These are phyloP conservation scores for Sporothrix pseudoabietina DNA, from an alignment of 2,329 filamentous ascomycete genomes.

Conservation along the genomic window DNA sequence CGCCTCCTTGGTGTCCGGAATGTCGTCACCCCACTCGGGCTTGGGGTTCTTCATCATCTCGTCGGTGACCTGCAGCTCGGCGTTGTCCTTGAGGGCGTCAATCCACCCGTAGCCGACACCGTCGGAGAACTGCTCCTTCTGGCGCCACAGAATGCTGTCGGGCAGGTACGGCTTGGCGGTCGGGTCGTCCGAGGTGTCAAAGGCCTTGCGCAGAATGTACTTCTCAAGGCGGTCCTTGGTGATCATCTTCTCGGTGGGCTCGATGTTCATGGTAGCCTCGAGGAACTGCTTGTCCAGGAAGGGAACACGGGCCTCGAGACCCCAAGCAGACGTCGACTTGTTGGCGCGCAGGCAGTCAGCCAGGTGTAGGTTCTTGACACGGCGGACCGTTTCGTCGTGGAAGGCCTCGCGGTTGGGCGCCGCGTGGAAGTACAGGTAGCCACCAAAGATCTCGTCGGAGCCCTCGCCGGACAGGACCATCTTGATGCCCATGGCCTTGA, in stretches of 20 bases:
- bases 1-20: slow-evolving; percentile 96
- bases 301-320: slow-evolving; percentile 93
- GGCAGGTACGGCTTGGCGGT: slow-evolving; percentile 84
- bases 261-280: slow-evolving; percentile 88
- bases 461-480: slow-evolving; percentile 98
- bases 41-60: slow-evolving; percentile 99
- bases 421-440: slow-evolving; percentile 97
- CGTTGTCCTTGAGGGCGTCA: slow-evolving; percentile 92
- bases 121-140: slow-evolving; percentile 99
- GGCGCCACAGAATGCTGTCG: slow-evolving; percentile 92
- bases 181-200: slow-evolving; percentile 88
- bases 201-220: slow-evolving; percentile 96
- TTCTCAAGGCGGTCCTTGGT: slow-evolving; percentile 88
- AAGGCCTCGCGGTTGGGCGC: slow-evolving; percentile 90
- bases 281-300: slow-evolving; percentile 99
- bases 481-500: slow-evolving; percentile 99
- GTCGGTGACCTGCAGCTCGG: slow-evolving; percentile 85
- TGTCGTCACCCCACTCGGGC: slow-evolving; percentile 88
- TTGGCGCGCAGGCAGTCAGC: slow-evolving; percentile 97
- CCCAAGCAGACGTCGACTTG: slow-evolving; percentile 98
- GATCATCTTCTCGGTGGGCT: slow-evolving; percentile 95
- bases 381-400: slow-evolving; percentile 90
- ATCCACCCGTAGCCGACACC: slow-evolving; percentile 99
- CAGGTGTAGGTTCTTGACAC: slow-evolving; percentile 94
- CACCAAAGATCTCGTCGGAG: slow-evolving; percentile 96